phyloP scores from a whole-genome alignment of 2,329 filamentous ascomycete genomes.

The Penicillium sclerotigenum region DNA sequence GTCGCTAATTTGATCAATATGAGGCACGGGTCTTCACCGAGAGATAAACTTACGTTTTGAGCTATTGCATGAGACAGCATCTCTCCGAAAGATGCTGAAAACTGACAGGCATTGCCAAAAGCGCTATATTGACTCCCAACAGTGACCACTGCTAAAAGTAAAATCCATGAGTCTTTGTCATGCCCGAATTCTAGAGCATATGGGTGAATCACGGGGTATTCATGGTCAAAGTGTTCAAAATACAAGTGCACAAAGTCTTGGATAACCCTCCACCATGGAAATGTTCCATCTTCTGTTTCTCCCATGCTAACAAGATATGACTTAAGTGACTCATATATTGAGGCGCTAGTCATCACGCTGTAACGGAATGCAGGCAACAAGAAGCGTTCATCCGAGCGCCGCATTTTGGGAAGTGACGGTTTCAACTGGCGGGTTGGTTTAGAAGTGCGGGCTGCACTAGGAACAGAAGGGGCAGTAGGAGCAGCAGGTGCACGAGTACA shows the following conservation, averaged over 20 bases:
- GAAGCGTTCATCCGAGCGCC: not conserved
- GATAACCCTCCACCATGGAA: not conserved
- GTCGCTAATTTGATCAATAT: not conserved
- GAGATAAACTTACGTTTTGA: not conserved
- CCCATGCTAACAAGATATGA: not conserved
- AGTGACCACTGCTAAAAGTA: slow-evolving; percentile 1
- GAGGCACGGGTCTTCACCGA: not conserved
- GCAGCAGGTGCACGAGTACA: not conserved
- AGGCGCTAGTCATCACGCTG: not conserved
- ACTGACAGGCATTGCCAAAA: not conserved
- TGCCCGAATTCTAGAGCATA: not conserved
- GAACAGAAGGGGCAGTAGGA: not conserved
- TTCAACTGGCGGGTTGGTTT: not conserved
- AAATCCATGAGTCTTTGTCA: not conserved
- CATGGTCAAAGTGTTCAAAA: slow-evolving; percentile 2
- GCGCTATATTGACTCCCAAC: slow-evolving; percentile 1
- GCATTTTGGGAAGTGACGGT: not conserved
- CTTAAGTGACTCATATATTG: not conserved
- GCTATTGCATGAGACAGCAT: not conserved
- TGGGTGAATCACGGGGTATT: not conserved
- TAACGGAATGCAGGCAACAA: not conserved
- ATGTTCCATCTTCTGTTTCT: not conserved
- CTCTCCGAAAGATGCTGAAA: not conserved
- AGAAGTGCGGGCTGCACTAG: not conserved
- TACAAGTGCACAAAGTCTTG: slow-evolving; percentile 3